Base-by-base conservation (phyloP, 2,329 filamentous ascomycete genomes). In the Pseudogymnoascus sp. region DNA sequence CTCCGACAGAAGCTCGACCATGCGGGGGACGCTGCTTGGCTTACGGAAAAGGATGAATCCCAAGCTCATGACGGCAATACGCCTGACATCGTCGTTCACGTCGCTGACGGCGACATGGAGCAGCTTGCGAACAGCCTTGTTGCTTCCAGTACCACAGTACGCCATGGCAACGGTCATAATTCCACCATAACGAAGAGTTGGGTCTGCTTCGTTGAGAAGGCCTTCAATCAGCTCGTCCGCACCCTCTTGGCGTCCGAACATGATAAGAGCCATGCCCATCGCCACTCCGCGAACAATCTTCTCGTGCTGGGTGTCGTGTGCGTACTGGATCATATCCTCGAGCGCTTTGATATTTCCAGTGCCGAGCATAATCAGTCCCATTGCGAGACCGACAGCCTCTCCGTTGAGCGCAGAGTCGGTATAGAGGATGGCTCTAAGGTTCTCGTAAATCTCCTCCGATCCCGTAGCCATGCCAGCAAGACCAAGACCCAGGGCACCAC, bases 31-130 rank as follows among this genome's bases (percentile, higher is more conserved):
- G 71, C 92, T 96, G 70, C 91, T 91, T 53, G 96, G 91, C 82
- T 97, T 99, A 67, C 95, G 86, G 89, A 99, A 99, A 28, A 99
- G 85, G 68, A 99, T 97, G 77, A 99, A 99, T 43, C 95, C 95
- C 74, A 99, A 84, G 77, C 91, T 96, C 90, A 99, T 96, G 66
- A 99, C 95, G 11, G 95, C 95, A 66, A 96, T 91, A 71, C 95
- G 87, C 69, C 95, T 90, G 37, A 99, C 95, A 75, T 99, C 95
- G 70, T 99, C 95, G 72, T 93, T 97, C 67, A 97, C 95, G 77
- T 99, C 95, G 75, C 93, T 97, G 67, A 99, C 96, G 63, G 95
- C 95, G 65, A 95, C 90, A 74, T 99, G 95, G 9, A 99, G 86
- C 31, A 99, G 83, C 77, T 95, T 96, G 62, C 96, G 89, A 60